Conservation (phyloP, 257 asterid species). For the Rubia yunnanensis region DNA sequence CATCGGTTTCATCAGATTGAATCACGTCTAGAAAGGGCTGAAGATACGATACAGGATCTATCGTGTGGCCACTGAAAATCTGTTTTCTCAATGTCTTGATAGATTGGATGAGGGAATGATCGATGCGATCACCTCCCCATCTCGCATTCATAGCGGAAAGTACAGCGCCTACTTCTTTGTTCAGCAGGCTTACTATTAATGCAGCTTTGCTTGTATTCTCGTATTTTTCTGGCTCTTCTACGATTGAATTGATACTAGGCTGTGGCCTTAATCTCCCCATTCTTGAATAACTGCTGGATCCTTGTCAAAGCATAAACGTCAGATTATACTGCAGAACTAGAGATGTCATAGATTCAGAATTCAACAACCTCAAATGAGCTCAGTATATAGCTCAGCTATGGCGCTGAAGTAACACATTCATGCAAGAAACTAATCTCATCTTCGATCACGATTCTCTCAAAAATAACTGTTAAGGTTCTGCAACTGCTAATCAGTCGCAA, state of each 20-base stretch:
- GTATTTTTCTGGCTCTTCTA: conserved; percentile 90
- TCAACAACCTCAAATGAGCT: neutral
- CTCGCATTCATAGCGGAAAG: conserved; percentile 94
- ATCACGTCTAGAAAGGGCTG: conserved; percentile 93
- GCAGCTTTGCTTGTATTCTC: conserved; percentile 58
- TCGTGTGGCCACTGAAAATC: conserved; percentile 70
- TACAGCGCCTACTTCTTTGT: conserved; percentile 88
- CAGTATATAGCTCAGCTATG: too few species aligned
- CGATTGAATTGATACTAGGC: conserved; percentile 69
- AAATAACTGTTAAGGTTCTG: neutral
- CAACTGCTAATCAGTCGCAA: neutral
- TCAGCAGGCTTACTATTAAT: conserved; percentile 67
- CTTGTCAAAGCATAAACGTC: conserved; percentile 14
- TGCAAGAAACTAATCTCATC: conserved; percentile 4
- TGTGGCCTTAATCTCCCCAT: conserved; percentile 88
- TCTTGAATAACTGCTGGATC: conserved; percentile 15
- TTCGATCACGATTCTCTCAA: neutral
- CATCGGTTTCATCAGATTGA: conserved; percentile 92
- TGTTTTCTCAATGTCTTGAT: conserved; percentile 73
- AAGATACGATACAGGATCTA: conserved; percentile 65
- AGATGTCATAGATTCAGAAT: neutral
- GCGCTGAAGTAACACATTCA: neutral
- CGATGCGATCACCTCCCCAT: conserved; percentile 97
- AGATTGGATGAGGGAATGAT: conserved; percentile 84
- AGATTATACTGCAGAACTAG: neutral